Evolutionary conservation across 1,284 basidiomycete species (phyloP).

Genomic region (Paramarasmius palmivorus): DNA sequence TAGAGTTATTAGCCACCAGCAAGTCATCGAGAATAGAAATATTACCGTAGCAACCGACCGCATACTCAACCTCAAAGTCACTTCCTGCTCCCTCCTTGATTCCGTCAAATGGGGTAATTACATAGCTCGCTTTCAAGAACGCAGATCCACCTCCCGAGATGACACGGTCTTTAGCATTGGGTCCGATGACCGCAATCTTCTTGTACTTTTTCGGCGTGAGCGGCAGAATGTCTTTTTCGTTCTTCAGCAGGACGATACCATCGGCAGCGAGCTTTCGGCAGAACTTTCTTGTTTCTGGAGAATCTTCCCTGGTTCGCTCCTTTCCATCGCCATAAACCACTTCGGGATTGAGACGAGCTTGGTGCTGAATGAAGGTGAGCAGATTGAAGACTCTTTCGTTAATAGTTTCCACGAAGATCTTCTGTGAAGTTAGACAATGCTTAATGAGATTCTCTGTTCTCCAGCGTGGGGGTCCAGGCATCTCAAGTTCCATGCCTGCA

Average conservation of each 20-base stretch:
- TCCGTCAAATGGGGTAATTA: slow-evolving; percentile 64
- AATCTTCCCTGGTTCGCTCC: slow-evolving; percentile 55
- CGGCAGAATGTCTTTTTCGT: slow-evolving; percentile 58
- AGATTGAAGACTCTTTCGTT: slow-evolving; percentile 57
- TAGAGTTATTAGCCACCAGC: background rate
- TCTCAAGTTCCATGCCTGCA: slow-evolving; percentile 17
- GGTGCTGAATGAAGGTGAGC: slow-evolving; percentile 59
- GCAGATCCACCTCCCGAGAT: slow-evolving; percentile 79
- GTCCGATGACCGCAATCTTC: slow-evolving; percentile 73
- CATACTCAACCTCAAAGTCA: slow-evolving; percentile 47
- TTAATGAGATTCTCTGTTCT: slow-evolving; percentile 54
- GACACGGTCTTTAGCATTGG: slow-evolving; percentile 64
- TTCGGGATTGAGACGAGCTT: slow-evolving; percentile 56
- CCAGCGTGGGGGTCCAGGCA: slow-evolving; percentile 46
- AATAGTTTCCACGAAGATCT: slow-evolving; percentile 51
- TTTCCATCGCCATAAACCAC: slow-evolving; percentile 66
- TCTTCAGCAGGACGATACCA: slow-evolving; percentile 73
- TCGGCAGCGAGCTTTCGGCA: slow-evolving; percentile 61
- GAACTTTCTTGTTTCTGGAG: slow-evolving; percentile 53
- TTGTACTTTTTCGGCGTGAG: slow-evolving; percentile 46
- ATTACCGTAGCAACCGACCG: slow-evolving; percentile 63
- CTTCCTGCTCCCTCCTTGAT: slow-evolving; percentile 47
- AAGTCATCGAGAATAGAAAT: slow-evolving; percentile 1
- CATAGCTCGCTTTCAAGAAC: slow-evolving; percentile 68
- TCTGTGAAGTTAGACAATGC: slow-evolving; percentile 58